Base-by-base conservation (phyloP, 2,329 filamentous ascomycete genomes). In the Exophiala spinifera region DNA sequence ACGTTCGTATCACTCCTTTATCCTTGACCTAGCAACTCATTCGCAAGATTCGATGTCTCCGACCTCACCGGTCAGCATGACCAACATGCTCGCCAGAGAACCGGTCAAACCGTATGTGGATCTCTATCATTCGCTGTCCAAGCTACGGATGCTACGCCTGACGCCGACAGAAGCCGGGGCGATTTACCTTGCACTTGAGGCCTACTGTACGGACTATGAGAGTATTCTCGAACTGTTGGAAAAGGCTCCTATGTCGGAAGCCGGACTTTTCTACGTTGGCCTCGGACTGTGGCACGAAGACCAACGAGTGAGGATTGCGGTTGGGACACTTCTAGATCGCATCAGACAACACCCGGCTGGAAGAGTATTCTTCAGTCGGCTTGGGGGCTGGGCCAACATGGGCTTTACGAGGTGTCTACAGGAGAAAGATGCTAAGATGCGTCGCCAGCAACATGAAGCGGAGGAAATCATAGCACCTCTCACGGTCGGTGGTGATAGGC, bases 261-360 rank as follows among this genome's bases (percentile, higher is more conserved):
- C 87, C 0, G 94, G 90, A 0, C 79, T 97, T 2, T 97, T 97
- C 69, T 96, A 96, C 65, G 74, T 99, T 21, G 89, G 87, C 4
- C 80, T 97, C 48, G 94, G 94, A 0, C 77, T 99, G 4, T 96
- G 97, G 69, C 94, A 99, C 74, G 90, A 91, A 51, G 85, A 91
- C 61, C 78, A 80, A 33, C 87, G 90, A 48, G 91, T 96, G 10
- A 81, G 94, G 33, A 74, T 87, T 63, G 84, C 84, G 51, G 88
- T 89, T 1, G 86, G 89, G 1, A 88, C 88, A 57, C 74, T 99
- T 33, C 72, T 99, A 19, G 90, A 92, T 62, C 81, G 91, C 19
- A 85, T 99, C 51, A 82, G 85, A 62, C 85, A 87, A 53, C 92
- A 99, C 71, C 88, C 95, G 66, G 94, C 91, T 8, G 94, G 94